phyloP scores from a whole-genome alignment of 169 alveolate species.

The Cryptosporidium viatorum region DNA sequence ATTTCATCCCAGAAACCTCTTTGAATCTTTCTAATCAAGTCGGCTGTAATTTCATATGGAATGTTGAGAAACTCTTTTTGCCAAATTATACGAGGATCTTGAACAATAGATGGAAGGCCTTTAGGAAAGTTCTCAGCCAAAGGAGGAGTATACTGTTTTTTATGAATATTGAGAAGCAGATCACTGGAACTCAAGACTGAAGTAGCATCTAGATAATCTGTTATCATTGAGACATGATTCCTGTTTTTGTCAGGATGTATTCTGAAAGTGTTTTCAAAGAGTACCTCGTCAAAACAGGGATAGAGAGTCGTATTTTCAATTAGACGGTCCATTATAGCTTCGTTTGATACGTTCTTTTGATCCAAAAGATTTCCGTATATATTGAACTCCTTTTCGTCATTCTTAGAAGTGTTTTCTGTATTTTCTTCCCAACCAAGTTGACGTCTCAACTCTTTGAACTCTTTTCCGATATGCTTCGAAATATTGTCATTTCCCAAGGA shows the following conservation, averaged over 20 bases:
- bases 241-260: slow-evolving; percentile 39
- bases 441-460: slow-evolving; percentile 29
- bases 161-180: slow-evolving; percentile 25
- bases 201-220: slow-evolving; percentile 50
- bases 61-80: slow-evolving; percentile 38
- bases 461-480: background rate
- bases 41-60: slow-evolving; percentile 65
- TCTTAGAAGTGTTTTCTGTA: background rate
- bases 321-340: slow-evolving; percentile 22
- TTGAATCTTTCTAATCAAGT: slow-evolving; percentile 39
- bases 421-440: slow-evolving; percentile 57
- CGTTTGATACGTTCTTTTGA: background rate
- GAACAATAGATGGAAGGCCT: slow-evolving; percentile 59
- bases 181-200: slow-evolving; percentile 53
- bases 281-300: slow-evolving; percentile 72
- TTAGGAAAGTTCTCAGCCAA: slow-evolving; percentile 68
- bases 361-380: slow-evolving; percentile 22
- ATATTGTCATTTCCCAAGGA: background rate
- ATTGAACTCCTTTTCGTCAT: slow-evolving; percentile 28
- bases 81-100: slow-evolving; percentile 71
- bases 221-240: slow-evolving; percentile 44
- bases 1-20: slow-evolving; percentile 71
- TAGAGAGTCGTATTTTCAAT: slow-evolving; percentile 61
- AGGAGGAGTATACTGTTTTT: slow-evolving; percentile 71
- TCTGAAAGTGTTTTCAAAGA: slow-evolving; percentile 62